Conservation (phyloP, 768 basidiomycete species). For the Xerocomus brunneocitrinus region DNA sequence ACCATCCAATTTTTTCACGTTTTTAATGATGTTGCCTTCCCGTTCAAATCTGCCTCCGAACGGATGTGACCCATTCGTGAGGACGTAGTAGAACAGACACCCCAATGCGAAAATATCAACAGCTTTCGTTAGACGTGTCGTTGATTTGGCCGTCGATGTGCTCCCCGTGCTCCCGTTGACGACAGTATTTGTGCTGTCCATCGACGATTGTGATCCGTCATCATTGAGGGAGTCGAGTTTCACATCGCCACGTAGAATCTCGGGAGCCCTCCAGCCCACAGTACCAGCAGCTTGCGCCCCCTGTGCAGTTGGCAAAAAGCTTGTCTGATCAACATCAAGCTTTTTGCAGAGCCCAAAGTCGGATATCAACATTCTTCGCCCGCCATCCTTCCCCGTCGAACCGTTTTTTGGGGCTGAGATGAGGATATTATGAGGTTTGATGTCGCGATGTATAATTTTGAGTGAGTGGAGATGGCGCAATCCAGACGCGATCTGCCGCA, state of each 20-base stretch:
- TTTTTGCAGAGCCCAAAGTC: constrained; percentile 98
- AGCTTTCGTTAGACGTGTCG: constrained; percentile 82
- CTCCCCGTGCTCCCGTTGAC: constrained; percentile 22
- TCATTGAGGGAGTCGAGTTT: constrained; percentile 68
- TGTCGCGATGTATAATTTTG: constrained; percentile 96
- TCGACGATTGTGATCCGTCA: constrained; percentile 62
- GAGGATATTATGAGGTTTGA: constrained; percentile 98
- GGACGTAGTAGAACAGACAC: constrained; percentile 89
- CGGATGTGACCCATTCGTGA: constrained; percentile 89
- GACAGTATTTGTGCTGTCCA: constrained; percentile 57
- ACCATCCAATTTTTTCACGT: constrained; percentile 63
- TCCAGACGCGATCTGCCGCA: constrained; percentile 83
- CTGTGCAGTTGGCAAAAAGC: constrained; percentile 88
- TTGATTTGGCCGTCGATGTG: constrained; percentile 21
- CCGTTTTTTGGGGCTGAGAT: constrained; percentile 67
- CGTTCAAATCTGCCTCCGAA: constrained; percentile 91
- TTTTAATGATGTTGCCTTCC: constrained; percentile 90
- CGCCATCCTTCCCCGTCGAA: constrained; percentile 36
- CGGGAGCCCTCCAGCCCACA: constrained; percentile 96
- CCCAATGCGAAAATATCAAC: constrained; percentile 97
- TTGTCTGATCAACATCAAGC: constrained; percentile 92
- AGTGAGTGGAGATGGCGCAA: constrained; percentile 87
- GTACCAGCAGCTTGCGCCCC: constrained; percentile 89
- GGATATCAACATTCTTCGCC: constrained; percentile 83
- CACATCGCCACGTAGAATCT: constrained; percentile 91